phyloP scores from a whole-genome alignment of 1,284 basidiomycete species.

The Malassezia equina region DNA sequence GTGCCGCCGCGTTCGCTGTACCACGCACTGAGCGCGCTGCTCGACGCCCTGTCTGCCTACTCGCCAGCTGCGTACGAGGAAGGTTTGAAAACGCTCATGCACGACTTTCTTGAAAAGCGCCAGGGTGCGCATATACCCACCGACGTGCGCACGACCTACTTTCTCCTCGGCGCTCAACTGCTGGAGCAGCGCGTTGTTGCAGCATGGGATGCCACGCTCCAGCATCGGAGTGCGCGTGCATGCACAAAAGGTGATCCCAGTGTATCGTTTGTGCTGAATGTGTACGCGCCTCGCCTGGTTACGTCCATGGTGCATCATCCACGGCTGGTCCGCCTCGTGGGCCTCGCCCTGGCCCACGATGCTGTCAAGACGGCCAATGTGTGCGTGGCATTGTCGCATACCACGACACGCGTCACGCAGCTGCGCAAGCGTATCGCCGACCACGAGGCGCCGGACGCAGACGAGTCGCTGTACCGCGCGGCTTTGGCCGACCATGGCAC shows the following conservation, averaged over 20 bases:
- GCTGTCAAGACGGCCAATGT: conserved; percentile 8
- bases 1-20: conserved; percentile 18
- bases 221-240: conserved; percentile 1
- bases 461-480: neutral
- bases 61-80: conserved; percentile 24
- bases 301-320: conserved; percentile 21
- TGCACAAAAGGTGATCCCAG: conserved; percentile 22
- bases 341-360: conserved; percentile 11
- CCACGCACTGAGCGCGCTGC: conserved; percentile 26
- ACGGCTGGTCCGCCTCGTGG: conserved; percentile 4
- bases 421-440: neutral
- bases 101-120: conserved; percentile 38
- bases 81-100: conserved; percentile 31
- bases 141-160: neutral
- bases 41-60: conserved; percentile 21
- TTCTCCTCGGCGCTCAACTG: conserved; percentile 2
- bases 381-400: neutral
- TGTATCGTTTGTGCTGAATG: conserved; percentile 25
- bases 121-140: conserved; percentile 29
- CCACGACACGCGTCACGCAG: neutral
- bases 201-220: conserved; percentile 23
- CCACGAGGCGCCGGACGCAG: neutral
- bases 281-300: conserved; percentile 31
- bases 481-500: neutral
- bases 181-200: conserved; percentile 16